Base-by-base conservation (phyloP, 176 grass and related monocot genomes). In the Oryza glumipatula region DNA sequence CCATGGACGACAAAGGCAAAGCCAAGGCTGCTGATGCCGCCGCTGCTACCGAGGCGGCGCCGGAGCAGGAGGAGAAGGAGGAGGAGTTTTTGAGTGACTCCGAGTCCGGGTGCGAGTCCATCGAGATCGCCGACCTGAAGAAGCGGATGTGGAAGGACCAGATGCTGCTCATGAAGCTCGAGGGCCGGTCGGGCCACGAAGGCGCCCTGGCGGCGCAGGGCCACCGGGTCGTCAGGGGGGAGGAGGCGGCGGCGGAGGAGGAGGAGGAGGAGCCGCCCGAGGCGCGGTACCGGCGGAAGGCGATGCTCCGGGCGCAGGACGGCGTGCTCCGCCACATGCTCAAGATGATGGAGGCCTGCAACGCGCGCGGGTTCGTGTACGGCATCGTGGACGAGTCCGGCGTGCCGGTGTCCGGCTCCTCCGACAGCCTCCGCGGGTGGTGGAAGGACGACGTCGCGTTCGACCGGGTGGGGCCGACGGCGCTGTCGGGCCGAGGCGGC, bases 301-400 rank as follows among this genome's bases (percentile, higher is more conserved):
- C 66, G 70, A 89, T 92, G 92, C 76, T 87, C 17, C 89, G 89
- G 0, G 92, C 89, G 3, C 92, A 97, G 72, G 93, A 88, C 84
- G 82, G 88, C 74, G 89, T 97, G 1, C 92, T 97, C 68, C 81
- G 79, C 17, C 87, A 84, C 83, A 97, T 97, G 94, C 92, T 97
- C 43, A 89, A 86, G 80, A 92, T 97, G 85, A 94, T 94, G 90
- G 80, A 84, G 60, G 88, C 83, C 7, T 90, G 94, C 85, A 77
- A 92, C 72, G 88, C 94, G 4, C 90, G 85, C n/a, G 92, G 94
- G n/a, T 97, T 97, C 65, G 92, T 97, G 63, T 94, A 97, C 78
- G 92, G 90, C 15, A 70, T 97, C 68, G 79, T 97, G 35, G 89
- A 93, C 26, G 90, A 92, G 72, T 78, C 66, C 23, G 88, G 92